A percentile compares a stretch with the other conserved stretches of the same genome.
phyloP scores from a whole-genome alignment of 345 rosid species.

The Citrus hindsii region DNA sequence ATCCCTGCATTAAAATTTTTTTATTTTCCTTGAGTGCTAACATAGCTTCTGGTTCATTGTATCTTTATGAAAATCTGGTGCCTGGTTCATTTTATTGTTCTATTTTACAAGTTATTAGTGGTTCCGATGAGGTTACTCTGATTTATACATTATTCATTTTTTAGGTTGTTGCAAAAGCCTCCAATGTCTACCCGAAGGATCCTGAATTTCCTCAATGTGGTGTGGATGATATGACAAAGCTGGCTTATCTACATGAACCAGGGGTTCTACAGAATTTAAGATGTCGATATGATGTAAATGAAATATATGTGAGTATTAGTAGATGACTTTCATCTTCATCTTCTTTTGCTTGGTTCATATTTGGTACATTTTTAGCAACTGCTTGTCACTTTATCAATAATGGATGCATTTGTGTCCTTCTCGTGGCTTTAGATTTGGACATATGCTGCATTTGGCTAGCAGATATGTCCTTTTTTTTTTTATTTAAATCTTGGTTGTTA shows the following conservation, averaged over 20 bases:
- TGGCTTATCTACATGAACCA: conserved; percentile 95
- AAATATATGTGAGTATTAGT: conserved; percentile 78
- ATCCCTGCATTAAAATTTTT: background rate
- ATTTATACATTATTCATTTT: conserved; percentile 4
- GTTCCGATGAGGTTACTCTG: background rate
- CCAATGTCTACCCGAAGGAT: conserved; percentile 71
- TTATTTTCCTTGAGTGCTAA: background rate
- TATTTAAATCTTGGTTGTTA: background rate
- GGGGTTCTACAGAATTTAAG: conserved; percentile 85
- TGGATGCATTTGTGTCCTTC: background rate
- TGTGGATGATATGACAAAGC: conserved; percentile 95
- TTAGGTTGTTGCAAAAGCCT: conserved; percentile 65
- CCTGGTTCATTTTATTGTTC: conserved; percentile 5
- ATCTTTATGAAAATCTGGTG: background rate
- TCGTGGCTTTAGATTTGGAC: conserved; percentile 5
- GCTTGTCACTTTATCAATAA: background rate
- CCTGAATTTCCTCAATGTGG: conserved; percentile 84
- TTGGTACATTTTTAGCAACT: background rate
- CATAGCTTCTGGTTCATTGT: background rate
- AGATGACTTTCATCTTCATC: conserved; percentile 1
- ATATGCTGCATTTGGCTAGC: background rate
- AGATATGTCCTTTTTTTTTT: background rate
- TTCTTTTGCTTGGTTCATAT: background rate
- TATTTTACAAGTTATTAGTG: conserved; percentile 1
- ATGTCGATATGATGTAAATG: conserved; percentile 68